Evolutionary conservation across 345 rosid genomes (phyloP), one percentile per base, ranked within the genome.

Genomic region (Salix udensis): DNA sequence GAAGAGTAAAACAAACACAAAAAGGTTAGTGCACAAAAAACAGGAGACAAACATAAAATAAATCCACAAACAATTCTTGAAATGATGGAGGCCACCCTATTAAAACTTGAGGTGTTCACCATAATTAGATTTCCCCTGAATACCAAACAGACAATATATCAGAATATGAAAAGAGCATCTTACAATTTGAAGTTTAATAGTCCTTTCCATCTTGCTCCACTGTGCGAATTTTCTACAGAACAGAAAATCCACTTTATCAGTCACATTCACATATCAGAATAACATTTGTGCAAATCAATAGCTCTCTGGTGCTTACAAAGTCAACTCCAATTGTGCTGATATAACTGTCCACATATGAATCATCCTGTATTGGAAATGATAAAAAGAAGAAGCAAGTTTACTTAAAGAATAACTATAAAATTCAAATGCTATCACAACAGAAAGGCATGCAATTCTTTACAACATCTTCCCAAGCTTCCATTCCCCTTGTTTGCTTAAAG

Each of bases 241-340:
- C 74, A 53, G 34, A 69, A 52, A 36, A 77, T 39, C 4, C 26
- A 79, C 68, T 34, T 52, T 19, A 36, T 52, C 36, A 75, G 65
- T 50, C n/a, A 26, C 44, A 14, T 8, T 34, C 24, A n/a, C 19
- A 28, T 2, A 66, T 36, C 34, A 30, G 23, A 53, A 31, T 0
- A 72, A 58, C 15, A 72, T 30, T 23, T 15, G 15, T 21, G 36
- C 24, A 11, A 19, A 42, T 72, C 65, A 1, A 46, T 15, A 72
- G 19, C 65, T 39, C 67, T 42, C 37, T 3, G 30, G 39, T 68
- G 61, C 97, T 92, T 86, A 91, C 97, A 84, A 95, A 91, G 82
- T 93, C 97, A 52, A 95, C 97, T 36, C 98, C 97, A 62, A 90
- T 93, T 39, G 97, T 95, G 81, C 98, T 92, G 78, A 91, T 95